A percentile compares a stretch with the other conserved stretches of the same genome.
phyloP scores from a whole-genome alignment of 306 rosid species.

The Gastrolobium villosum region DNA sequence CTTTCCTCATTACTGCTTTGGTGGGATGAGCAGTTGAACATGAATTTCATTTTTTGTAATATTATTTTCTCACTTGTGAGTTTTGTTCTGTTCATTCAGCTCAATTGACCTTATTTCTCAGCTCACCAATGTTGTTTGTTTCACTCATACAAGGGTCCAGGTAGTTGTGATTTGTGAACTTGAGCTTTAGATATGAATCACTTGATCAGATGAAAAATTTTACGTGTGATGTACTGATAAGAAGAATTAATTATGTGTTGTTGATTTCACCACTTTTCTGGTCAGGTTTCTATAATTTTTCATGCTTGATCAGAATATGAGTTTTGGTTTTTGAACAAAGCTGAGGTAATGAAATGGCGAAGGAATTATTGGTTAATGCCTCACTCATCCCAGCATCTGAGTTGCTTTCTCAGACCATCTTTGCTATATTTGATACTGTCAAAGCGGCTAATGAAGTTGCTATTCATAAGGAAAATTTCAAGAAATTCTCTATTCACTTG shows the following conservation, averaged over 20 bases:
- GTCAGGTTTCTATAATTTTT: constrained; percentile 41
- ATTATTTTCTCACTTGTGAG: background rate
- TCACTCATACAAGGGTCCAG: background rate
- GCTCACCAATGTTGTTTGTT: constrained; percentile 27
- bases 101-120: constrained; percentile 9
- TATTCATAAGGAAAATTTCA: constrained; percentile 62
- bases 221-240: background rate
- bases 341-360: constrained; percentile 53
- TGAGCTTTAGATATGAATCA: constrained; percentile 5
- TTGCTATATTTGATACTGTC: constrained; percentile 49
- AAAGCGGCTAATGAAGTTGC: constrained; percentile 57
- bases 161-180: constrained; percentile 1
- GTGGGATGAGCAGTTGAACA: background rate
- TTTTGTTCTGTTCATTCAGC: constrained; percentile 7
- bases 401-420: constrained; percentile 52
- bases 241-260: constrained; percentile 17
- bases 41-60: background rate
- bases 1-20: background rate
- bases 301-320: constrained; percentile 29
- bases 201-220: background rate
- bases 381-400: constrained; percentile 54
- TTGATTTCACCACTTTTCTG: constrained; percentile 29
- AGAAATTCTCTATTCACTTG: constrained; percentile 52
- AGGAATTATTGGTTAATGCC: constrained; percentile 41
- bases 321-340: constrained; percentile 39